phyloP scores from a whole-genome alignment of 345 rosid genomes.

The Populus nigra region DNA sequence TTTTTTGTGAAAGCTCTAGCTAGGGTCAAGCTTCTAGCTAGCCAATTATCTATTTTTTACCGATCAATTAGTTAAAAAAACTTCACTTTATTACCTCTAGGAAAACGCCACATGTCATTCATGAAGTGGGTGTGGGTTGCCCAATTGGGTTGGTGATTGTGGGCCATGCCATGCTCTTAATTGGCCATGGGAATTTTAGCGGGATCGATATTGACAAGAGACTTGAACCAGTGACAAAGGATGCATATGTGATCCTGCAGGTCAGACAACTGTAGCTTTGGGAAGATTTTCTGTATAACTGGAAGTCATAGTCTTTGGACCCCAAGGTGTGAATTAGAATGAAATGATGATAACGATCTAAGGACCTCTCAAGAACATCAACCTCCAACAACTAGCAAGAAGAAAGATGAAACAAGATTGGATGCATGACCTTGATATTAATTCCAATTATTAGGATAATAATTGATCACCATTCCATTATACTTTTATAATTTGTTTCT shows the following conservation, averaged over 20 bases:
- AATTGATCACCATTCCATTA: not conserved
- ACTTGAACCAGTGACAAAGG: not conserved
- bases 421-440: not conserved
- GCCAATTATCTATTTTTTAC: not conserved
- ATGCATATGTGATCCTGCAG: not conserved
- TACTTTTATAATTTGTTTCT: not conserved
- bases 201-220: conserved; percentile 8
- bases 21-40: not conserved
- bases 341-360: not conserved
- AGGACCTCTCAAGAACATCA: not conserved
- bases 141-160: not conserved
- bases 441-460: not conserved
- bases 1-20: not conserved
- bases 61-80: not conserved
- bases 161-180: conserved; percentile 3
- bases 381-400: not conserved
- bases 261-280: not conserved
- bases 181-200: not conserved
- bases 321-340: not conserved
- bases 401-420: not conserved
- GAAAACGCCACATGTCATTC: not conserved
- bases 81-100: not conserved
- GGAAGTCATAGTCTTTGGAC: not conserved
- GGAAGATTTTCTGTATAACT: not conserved
- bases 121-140: not conserved